Base-by-base conservation (phyloP, 2,329 filamentous ascomycete genomes). In the Fusarium sambucinum region DNA sequence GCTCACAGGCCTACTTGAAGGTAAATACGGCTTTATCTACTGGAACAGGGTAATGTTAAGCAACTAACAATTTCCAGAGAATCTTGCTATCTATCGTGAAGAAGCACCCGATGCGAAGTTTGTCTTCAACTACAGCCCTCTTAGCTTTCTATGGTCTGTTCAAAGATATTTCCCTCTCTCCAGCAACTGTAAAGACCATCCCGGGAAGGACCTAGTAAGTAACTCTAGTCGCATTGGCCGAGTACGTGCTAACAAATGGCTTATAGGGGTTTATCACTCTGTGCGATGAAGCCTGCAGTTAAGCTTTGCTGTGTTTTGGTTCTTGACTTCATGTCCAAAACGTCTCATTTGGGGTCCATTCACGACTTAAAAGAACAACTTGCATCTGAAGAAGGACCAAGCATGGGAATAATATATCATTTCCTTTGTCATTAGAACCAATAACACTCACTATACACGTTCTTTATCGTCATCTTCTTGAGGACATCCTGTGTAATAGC, bases 111-210 rank as follows among this genome's bases (percentile, higher is more conserved):
- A 61, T 46, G 41, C 59, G 0, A 62, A 55, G 11, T 48, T 44
- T 3, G 56, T 62, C 1, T 62, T 62, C 10, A 62, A 61, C 14
- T 55, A 62, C 9, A 62, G 47, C 12, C 59, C 56, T 0, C 19
- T 55, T 12, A 47, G 25, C 1, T 62, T 62, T 25, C 9, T 62
- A 0, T 61, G 59, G 59, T 62, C 59, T 16, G 47, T 61, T 1
- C 27, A 55, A 5, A 4, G 59, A 3, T 55, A 62, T 7, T 62
- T 55, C 3, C 47, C 59, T 0, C 4, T 62, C 1, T 47, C 56
- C 0, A 48, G 35, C 17, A 23, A 55, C 12, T 62, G 59, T 3
- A 62, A 44, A 14, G 41, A 33, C 2, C 29, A 33, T 1, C 56
- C 47, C 0, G 35, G 56, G 0, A 61, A 61, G 1, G 59, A 62